Percentiles rank a stretch among this genome's conserved stretches.
Evolutionary conservation across 164 flowering plant genomes (phyloP).

Genomic region (Vitis rupestris): DNA sequence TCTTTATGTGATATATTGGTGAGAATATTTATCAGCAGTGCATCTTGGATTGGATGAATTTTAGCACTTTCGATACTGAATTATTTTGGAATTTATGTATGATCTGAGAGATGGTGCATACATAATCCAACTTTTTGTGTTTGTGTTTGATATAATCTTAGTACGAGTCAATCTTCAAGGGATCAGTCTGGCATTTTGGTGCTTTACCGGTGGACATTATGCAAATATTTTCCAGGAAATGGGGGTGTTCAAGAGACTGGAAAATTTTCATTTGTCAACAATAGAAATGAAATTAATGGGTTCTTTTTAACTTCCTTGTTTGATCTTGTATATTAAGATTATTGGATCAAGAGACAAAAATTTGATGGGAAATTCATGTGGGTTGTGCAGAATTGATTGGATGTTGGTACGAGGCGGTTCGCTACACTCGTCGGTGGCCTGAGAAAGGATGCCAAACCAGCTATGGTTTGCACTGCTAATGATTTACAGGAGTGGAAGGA

Average conservation of each 20-base stretch:
- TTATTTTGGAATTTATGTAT: background rate
- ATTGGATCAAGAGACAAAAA: background rate
- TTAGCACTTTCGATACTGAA: background rate
- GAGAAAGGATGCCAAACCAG: constrained; percentile 66
- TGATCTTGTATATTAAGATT: background rate
- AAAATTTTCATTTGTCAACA: too few relatives aligned
- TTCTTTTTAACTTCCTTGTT: too few relatives aligned
- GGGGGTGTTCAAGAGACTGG: too few relatives aligned
- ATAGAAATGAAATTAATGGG: too few relatives aligned
- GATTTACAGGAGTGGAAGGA: constrained; percentile 76
- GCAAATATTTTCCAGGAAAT: too few relatives aligned
- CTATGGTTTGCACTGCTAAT: constrained; percentile 84
- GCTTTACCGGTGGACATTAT: background rate
- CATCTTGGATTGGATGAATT: too few relatives aligned
- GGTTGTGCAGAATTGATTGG: constrained; percentile 18
- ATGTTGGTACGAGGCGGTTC: constrained; percentile 21
- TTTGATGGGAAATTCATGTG: background rate
- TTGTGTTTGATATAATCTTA: background rate
- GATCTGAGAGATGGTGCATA: background rate
- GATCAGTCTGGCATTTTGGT: constrained; percentile 3
- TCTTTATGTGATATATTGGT: background rate
- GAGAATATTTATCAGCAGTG: too few relatives aligned
- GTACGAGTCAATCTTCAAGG: constrained; percentile 4
- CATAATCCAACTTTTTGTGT: background rate
- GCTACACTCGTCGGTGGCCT: constrained; percentile 19